phyloP scores from a whole-genome alignment of 2,329 filamentous ascomycete genomes.

The Elsinoe batatas region DNA sequence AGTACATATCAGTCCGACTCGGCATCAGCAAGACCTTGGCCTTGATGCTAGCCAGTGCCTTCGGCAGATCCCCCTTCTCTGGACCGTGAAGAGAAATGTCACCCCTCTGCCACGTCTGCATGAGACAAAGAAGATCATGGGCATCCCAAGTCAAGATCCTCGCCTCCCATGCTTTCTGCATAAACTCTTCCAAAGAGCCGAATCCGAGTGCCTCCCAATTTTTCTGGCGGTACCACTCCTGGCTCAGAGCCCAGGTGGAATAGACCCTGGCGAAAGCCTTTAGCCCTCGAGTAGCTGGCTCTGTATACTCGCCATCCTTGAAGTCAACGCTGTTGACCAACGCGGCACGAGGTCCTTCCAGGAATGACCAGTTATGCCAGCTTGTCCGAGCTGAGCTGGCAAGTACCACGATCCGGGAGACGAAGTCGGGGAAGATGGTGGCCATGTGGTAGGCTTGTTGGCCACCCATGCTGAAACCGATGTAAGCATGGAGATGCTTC shows the following conservation, averaged over 20 bases:
- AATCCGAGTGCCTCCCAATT: conserved; percentile 29
- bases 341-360: conserved; percentile 44
- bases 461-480: conserved; percentile 51
- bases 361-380: conserved; percentile 45
- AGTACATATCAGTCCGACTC: conserved; percentile 32
- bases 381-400: conserved; percentile 44
- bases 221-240: conserved; percentile 32
- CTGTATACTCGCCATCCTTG: conserved; percentile 25
- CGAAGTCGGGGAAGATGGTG: conserved; percentile 41
- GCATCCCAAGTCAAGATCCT: conserved; percentile 23
- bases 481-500: conserved; percentile 35
- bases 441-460: conserved; percentile 46
- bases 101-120: conserved; percentile 35
- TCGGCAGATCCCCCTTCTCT: conserved; percentile 24
- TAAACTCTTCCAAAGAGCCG: conserved; percentile 23
- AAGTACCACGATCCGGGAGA: conserved; percentile 38
- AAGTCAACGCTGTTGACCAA: conserved; percentile 36
- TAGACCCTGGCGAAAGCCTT: conserved; percentile 32
- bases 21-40: conserved; percentile 33
- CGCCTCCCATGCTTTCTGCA: conserved; percentile 25
- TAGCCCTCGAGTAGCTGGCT: conserved; percentile 23
- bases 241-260: conserved; percentile 32
- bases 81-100: conserved; percentile 28
- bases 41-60: conserved; percentile 29
- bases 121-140: conserved; percentile 30